A percentile compares a stretch with the other conserved stretches of the same genome.
Evolutionary conservation across 805 yeast species (phyloP).

Genomic region (Metschnikowia continentalis): DNA sequence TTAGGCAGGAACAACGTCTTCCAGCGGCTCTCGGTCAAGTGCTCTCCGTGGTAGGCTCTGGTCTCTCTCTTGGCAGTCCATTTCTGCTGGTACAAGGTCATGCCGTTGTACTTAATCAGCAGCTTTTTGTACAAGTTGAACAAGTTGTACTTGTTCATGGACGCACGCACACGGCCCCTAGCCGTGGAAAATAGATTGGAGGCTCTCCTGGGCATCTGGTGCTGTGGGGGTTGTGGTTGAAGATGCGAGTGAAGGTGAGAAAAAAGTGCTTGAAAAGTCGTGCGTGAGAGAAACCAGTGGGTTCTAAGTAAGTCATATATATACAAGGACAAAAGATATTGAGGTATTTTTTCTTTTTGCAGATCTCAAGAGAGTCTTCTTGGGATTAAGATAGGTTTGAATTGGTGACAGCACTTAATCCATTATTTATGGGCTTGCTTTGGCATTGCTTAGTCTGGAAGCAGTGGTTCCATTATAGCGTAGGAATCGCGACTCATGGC

Average conservation of each 20-base stretch:
- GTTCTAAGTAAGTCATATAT: neutral
- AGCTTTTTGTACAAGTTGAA: slow-evolving; percentile 82
- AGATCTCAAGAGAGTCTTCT: no score
- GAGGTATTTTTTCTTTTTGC: no score
- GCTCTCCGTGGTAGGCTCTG: slow-evolving; percentile 94
- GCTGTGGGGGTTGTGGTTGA: slow-evolving; percentile 2
- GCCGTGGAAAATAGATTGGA: slow-evolving; percentile 51
- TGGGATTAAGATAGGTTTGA: no score
- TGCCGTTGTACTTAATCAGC: slow-evolving; percentile 47
- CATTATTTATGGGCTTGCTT: no score
- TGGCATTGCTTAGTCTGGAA: no score
- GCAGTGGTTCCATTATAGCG: no score
- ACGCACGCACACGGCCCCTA: slow-evolving; percentile 75
- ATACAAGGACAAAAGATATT: no score
- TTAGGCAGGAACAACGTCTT: slow-evolving; percentile 64
- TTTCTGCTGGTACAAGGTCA: slow-evolving; percentile 85
- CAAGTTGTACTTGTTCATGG: slow-evolving; percentile 87
- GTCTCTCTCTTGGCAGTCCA: slow-evolving; percentile 90
- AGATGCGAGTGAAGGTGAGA: slow-evolving; percentile 2
- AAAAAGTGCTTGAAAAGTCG: slow-evolving; percentile 13
- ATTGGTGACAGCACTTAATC: neutral
- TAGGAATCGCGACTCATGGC: neutral
- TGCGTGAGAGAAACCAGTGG: slow-evolving; percentile 9
- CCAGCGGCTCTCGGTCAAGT: slow-evolving; percentile 79
- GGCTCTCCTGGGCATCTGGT: slow-evolving; percentile 59